phyloP scores from a whole-genome alignment of 371 early-diverging fungal genomes.

The Mucor mucedo region DNA sequence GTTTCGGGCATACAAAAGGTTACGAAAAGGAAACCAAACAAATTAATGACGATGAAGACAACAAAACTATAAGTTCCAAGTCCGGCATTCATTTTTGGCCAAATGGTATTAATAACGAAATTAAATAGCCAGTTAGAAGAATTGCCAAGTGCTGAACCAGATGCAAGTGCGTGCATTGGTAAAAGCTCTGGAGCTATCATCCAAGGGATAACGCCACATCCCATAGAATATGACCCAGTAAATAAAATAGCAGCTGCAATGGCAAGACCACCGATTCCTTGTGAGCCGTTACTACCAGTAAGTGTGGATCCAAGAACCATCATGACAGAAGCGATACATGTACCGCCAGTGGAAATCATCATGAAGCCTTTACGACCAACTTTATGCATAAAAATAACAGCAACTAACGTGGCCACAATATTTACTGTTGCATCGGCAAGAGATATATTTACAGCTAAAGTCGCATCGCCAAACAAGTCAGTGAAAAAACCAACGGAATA shows the following conservation, averaged over 20 bases:
- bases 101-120: constrained; percentile 49
- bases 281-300: constrained; percentile 10
- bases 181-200: constrained; percentile 54
- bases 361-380: constrained; percentile 55
- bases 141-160: constrained; percentile 53
- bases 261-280: constrained; percentile 36
- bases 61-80: constrained; percentile 44
- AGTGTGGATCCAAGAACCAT: constrained; percentile 44
- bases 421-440: constrained; percentile 48
- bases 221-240: constrained; percentile 47
- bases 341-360: constrained; percentile 46
- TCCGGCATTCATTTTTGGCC: constrained; percentile 43
- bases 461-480: constrained; percentile 34
- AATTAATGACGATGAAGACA: constrained; percentile 51
- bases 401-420: constrained; percentile 40
- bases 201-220: constrained; percentile 60
- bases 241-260: constrained; percentile 48
- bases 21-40: constrained; percentile 47
- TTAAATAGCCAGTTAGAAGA: constrained; percentile 51
- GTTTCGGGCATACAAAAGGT: constrained; percentile 51
- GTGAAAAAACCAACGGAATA: constrained; percentile 50
- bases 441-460: constrained; percentile 43
- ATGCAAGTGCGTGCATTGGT: constrained; percentile 48
- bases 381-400: constrained; percentile 42
- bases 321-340: constrained; percentile 40